Evolutionary conservation across 2,329 filamentous ascomycete species (phyloP).

Genomic region (Coccinonectria pachysandricola): DNA sequence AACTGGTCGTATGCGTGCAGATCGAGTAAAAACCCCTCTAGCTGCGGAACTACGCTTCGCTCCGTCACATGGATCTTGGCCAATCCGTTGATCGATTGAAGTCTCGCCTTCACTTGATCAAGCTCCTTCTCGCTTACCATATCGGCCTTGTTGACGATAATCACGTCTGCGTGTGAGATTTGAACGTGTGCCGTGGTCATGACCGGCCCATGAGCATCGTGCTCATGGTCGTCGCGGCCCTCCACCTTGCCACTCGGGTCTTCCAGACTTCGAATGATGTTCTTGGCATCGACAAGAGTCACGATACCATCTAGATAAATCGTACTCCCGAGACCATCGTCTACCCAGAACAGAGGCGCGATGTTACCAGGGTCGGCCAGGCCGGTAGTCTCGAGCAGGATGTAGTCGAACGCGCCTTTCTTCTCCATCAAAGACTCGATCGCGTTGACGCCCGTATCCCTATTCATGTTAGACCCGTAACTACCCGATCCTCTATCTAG

Average conservation of each 20-base stretch:
- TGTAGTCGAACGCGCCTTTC: constrained; percentile 91
- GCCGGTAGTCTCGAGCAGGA: constrained; percentile 90
- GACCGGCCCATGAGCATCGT: constrained; percentile 50
- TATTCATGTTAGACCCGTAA: constrained; percentile 27
- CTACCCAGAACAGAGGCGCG: constrained; percentile 94
- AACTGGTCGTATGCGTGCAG: constrained; percentile 88
- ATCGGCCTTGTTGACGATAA: constrained; percentile 90
- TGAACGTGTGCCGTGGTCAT: constrained; percentile 92
- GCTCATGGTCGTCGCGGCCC: constrained; percentile 40
- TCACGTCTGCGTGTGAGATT: constrained; percentile 91
- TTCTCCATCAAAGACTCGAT: constrained; percentile 95
- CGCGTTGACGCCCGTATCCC: constrained; percentile 84
- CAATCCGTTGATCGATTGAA: constrained; percentile 79
- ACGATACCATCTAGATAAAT: constrained; percentile 97
- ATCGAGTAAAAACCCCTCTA: constrained; percentile 82
- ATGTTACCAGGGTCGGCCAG: constrained; percentile 93
- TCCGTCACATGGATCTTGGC: constrained; percentile 76
- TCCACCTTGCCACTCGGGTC: constrained; percentile 50
- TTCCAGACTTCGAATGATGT: constrained; percentile 73
- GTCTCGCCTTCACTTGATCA: constrained; percentile 55
- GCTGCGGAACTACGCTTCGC: constrained; percentile 65
- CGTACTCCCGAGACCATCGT: constrained; percentile 86
- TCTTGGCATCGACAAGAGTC: constrained; percentile 90
- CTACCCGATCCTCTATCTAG: background rate
- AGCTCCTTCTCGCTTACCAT: constrained; percentile 64